Conservation (phyloP, 2,329 filamentous ascomycete species). For the Lecanicillium sp. region DNA sequence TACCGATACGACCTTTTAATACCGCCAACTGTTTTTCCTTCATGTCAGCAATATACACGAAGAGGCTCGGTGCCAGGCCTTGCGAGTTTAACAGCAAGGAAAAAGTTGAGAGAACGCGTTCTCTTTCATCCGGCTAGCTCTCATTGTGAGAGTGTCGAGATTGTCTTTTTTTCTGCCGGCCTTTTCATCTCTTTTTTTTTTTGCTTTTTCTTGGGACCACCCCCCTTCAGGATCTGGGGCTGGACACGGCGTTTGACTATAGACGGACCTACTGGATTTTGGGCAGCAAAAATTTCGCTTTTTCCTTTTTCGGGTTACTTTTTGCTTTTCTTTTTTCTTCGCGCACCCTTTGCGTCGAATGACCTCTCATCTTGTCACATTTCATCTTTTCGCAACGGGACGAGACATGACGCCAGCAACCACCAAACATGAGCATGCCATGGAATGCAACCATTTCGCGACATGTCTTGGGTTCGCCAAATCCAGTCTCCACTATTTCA, state of each 20-base stretch:
- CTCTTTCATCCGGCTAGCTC: too few species aligned
- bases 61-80: constrained; percentile 27
- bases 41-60: constrained; percentile 24
- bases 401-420: constrained; percentile 9
- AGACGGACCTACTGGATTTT: constrained; percentile 5
- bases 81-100: constrained; percentile 29
- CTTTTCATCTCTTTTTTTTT: constrained; percentile 2
- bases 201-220: neutral
- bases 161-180: neutral
- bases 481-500: neutral
- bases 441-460: constrained; percentile 22
- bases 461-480: constrained; percentile 20
- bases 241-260: constrained; percentile 9
- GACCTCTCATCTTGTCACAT: constrained; percentile 9
- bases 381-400: constrained; percentile 9
- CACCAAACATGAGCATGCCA: constrained; percentile 14
- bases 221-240: neutral
- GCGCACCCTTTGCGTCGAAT: constrained; percentile 5
- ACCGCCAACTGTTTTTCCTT: constrained; percentile 15
- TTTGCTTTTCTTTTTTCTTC: constrained; percentile 7
- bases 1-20: constrained; percentile 25
- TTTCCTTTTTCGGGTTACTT: constrained; percentile 7
- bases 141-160: neutral
- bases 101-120: constrained; percentile 3
- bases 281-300: constrained; percentile 2